Percentiles rank a stretch among this genome's conserved stretches.
Evolutionary conservation across 2,329 filamentous ascomycete genomes (phyloP).

Genomic region (Fusarium protoensiforme): DNA sequence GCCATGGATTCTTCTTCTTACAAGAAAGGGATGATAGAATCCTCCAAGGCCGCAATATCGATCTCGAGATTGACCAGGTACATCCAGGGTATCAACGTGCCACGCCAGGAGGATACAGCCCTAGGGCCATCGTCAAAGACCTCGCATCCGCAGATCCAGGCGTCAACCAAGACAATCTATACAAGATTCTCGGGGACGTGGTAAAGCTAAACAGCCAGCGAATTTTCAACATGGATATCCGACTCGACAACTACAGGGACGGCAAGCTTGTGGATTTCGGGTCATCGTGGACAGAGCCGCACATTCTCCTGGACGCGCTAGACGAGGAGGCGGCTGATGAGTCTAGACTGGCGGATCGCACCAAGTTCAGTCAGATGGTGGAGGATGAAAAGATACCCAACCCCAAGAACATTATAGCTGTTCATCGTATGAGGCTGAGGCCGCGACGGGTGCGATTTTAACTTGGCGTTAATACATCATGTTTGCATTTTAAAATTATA

Average conservation of each 20-base stretch:
- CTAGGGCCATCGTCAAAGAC: background rate
- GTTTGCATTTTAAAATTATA: background rate
- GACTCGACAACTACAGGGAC: background rate
- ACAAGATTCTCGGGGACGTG: background rate
- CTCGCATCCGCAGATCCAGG: background rate
- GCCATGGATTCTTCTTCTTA: background rate
- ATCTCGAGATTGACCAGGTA: background rate
- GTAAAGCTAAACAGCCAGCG: background rate
- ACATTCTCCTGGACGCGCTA: constrained; percentile 18
- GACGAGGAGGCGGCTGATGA: background rate
- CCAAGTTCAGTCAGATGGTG: constrained; percentile 30
- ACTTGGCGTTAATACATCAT: background rate
- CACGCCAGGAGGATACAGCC: background rate
- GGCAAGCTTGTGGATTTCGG: background rate
- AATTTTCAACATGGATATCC: background rate
- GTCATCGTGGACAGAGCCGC: constrained; percentile 32
- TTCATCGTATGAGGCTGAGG: constrained; percentile 8
- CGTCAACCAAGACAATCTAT: background rate
- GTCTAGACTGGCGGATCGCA: constrained; percentile 14
- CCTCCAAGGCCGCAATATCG: background rate
- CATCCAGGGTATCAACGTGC: background rate
- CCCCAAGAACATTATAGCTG: background rate
- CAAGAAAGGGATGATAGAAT: background rate
- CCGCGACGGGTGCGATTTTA: background rate
- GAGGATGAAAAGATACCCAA: constrained; percentile 18